phyloP scores from a whole-genome alignment of 2,329 filamentous ascomycete species.

The Penicillium sp. region DNA sequence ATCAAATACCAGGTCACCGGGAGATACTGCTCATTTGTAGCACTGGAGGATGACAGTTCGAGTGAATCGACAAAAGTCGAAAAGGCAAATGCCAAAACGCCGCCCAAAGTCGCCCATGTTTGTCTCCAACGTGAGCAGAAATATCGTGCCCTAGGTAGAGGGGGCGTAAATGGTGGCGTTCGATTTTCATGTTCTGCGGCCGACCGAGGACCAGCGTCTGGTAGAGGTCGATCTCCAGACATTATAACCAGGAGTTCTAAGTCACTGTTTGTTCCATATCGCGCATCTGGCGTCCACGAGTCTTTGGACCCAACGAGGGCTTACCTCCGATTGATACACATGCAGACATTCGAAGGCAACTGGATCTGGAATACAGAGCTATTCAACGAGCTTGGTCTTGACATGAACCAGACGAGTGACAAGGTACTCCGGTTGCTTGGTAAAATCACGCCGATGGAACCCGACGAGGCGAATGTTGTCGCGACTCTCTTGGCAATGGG shows the following conservation, averaged over 20 bases:
- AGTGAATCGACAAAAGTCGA: not conserved
- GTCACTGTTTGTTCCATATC: no score
- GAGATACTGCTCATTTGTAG: slow-evolving; percentile 69
- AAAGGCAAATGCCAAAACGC: no score
- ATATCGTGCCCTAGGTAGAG: no score
- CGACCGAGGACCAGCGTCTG: no score
- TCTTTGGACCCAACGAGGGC: slow-evolving; percentile 1
- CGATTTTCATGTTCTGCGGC: no score
- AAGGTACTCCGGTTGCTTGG: slow-evolving; percentile 1
- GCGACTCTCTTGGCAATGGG: slow-evolving; percentile 15
- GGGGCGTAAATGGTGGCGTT: no score
- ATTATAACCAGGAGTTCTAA: no score
- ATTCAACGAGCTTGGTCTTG: slow-evolving; percentile 17
- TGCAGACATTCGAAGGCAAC: slow-evolving; percentile 53
- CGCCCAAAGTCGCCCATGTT: not conserved
- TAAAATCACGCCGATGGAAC: not conserved
- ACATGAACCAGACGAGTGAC: not conserved
- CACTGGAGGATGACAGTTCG: slow-evolving; percentile 44
- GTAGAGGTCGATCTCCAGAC: no score
- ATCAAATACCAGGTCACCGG: slow-evolving; percentile 61
- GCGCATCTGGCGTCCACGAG: not conserved
- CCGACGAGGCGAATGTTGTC: slow-evolving; percentile 1
- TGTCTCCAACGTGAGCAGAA: not conserved
- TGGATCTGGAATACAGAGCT: slow-evolving; percentile 42
- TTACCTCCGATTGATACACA: slow-evolving; percentile 41